Evolutionary conservation across 176 grass and related monocot genomes (phyloP).

Genomic region (Poa annua): DNA sequence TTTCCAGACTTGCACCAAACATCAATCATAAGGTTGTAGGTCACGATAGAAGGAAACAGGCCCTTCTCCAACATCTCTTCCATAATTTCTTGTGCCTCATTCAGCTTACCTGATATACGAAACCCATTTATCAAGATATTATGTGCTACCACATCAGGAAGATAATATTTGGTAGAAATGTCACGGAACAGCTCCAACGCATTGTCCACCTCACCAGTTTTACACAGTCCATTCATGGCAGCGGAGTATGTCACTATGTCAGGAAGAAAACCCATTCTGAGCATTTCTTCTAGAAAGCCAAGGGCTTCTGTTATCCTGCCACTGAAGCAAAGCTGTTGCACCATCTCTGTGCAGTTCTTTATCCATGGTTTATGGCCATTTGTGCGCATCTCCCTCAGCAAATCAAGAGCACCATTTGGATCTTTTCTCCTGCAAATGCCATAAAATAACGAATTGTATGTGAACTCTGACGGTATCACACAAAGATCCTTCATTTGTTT

Average conservation of each 20-base stretch:
- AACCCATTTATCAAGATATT: constrained; percentile 97
- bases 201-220: constrained; percentile 61
- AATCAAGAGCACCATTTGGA: constrained; percentile 51
- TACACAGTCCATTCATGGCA: constrained; percentile 79
- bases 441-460: constrained; percentile 85
- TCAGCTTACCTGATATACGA: constrained; percentile 64
- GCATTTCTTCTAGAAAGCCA: constrained; percentile 76
- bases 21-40: constrained; percentile 95
- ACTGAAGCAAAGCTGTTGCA: constrained; percentile 73
- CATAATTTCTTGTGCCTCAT: constrained; percentile 68
- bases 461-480: constrained; percentile 73
- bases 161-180: constrained; percentile 69
- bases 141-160: constrained; percentile 92
- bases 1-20: constrained; percentile 77
- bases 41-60: constrained; percentile 77
- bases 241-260: constrained; percentile 85
- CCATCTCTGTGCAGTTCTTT: constrained; percentile 90
- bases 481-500: constrained; percentile 61
- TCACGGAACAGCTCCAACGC: constrained; percentile 65
- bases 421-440: constrained; percentile 66
- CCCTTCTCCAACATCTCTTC: constrained; percentile 82
- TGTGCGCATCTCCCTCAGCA: constrained; percentile 67
- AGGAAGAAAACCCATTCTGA: constrained; percentile 82
- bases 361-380: constrained; percentile 72
- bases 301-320: constrained; percentile 71